phyloP scores from a whole-genome alignment of 2,329 filamentous ascomycete species.

The Cercospora sp. region DNA sequence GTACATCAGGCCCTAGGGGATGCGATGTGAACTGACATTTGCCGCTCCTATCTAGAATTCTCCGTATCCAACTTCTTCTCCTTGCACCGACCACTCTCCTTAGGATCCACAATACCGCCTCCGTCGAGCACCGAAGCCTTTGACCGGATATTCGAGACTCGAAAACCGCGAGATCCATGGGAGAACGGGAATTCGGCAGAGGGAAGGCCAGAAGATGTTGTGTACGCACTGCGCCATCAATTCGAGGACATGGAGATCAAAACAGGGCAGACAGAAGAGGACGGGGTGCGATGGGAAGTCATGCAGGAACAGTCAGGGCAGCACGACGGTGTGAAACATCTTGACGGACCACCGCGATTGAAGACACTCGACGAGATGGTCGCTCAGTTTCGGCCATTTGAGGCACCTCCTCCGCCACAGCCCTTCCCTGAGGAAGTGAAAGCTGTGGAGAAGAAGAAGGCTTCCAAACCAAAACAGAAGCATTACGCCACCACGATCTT shows the following conservation, averaged over 20 bases:
- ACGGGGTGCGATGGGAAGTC: slow-evolving; percentile 42
- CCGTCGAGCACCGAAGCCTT: slow-evolving; percentile 72
- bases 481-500: slow-evolving; percentile 52
- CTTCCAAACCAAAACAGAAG: slow-evolving; percentile 24
- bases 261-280: slow-evolving; percentile 34
- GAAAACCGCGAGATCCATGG: slow-evolving; percentile 49
- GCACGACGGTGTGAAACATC: slow-evolving; percentile 35
- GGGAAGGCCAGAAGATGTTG: slow-evolving; percentile 41
- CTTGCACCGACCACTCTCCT: slow-evolving; percentile 88
- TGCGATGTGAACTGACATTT: slow-evolving; percentile 5
- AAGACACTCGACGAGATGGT: slow-evolving; percentile 45
- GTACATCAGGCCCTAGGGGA: neutral
- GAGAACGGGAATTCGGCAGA: slow-evolving; percentile 49
- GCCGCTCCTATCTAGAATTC: slow-evolving; percentile 61
- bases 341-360: slow-evolving; percentile 32
- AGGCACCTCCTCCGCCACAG: slow-evolving; percentile 76
- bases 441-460: slow-evolving; percentile 21
- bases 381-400: slow-evolving; percentile 67
- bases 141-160: slow-evolving; percentile 73
- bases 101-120: slow-evolving; percentile 77
- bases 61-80: slow-evolving; percentile 92
- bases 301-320: slow-evolving; percentile 39
- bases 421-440: slow-evolving; percentile 44
- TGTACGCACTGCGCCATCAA: slow-evolving; percentile 49
- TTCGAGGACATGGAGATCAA: slow-evolving; percentile 40